phyloP scores from a whole-genome alignment of 164 flowering plant genomes.

The Dillenia turbinata region DNA sequence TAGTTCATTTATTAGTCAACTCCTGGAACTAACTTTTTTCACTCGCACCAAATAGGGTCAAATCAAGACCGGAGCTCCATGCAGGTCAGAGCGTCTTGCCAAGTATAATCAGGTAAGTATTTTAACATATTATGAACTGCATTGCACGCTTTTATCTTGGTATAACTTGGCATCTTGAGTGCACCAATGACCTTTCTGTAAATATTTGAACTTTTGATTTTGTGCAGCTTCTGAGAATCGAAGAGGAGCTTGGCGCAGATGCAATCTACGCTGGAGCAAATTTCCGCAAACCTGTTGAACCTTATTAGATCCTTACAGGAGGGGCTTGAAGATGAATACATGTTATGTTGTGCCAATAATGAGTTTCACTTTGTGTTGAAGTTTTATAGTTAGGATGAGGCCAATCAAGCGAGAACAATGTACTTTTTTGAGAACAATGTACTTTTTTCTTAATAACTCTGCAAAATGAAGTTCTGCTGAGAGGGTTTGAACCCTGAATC shows the following conservation, averaged over 20 bases:
- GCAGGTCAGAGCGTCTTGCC: constrained; percentile 94
- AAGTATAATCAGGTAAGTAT: constrained; percentile 72
- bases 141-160: background rate
- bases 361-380: constrained; percentile 12
- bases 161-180: background rate
- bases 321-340: background rate
- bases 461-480: too few relatives aligned
- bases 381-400: constrained; percentile 3
- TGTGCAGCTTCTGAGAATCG: constrained; percentile 69
- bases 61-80: constrained; percentile 94
- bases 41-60: constrained; percentile 50
- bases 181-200: background rate
- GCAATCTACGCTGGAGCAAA: constrained; percentile 78
- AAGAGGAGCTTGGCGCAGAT: constrained; percentile 79
- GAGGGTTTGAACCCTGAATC: too few relatives aligned
- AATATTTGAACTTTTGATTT: background rate
- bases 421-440: too few relatives aligned
- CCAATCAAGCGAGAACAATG: too few relatives aligned
- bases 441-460: too few relatives aligned
- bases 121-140: background rate
- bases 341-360: background rate
- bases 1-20: background rate
- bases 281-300: constrained; percentile 83
- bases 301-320: constrained; percentile 38
- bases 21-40: background rate